A percentile compares a stretch with the other conserved stretches of the same genome.
phyloP scores from a whole-genome alignment of 257 asterid species.

The Solanum okadae region DNA sequence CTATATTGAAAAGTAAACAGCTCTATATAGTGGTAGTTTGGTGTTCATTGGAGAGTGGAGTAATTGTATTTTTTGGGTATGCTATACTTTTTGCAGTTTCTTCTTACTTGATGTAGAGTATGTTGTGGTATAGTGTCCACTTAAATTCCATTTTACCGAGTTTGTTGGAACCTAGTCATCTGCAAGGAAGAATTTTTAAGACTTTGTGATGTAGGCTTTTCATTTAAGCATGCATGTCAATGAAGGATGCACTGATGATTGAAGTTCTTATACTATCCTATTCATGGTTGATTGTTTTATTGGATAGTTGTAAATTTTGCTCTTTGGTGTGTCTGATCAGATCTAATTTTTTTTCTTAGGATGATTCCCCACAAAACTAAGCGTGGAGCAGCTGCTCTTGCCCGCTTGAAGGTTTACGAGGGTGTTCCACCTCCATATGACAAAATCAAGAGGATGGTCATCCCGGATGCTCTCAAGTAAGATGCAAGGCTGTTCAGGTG shows the following conservation, averaged over 20 bases:
- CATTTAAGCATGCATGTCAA: not conserved
- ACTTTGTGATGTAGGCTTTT: not conserved
- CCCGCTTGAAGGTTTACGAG: constrained; percentile 71
- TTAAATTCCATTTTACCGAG: not conserved
- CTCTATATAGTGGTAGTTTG: not conserved
- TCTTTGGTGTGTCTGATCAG: not conserved
- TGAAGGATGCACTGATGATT: not conserved
- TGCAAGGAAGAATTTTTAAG: not conserved
- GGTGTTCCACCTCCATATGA: constrained; percentile 81
- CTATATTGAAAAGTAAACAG: not conserved
- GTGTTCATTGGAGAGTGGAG: not conserved
- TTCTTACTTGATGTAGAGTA: not conserved
- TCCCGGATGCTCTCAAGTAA: constrained; percentile 83
- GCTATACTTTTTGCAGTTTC: not conserved
- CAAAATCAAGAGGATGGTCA: constrained; percentile 75
- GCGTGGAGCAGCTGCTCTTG: constrained; percentile 88
- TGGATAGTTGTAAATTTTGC: not conserved
- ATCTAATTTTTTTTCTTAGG: constrained; percentile 9
- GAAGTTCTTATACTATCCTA: not conserved
- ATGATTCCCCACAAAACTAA: constrained; percentile 89
- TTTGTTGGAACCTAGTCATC: not conserved
- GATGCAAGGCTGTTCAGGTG: not conserved
- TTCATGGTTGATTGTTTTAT: not conserved
- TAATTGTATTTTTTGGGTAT: not conserved
- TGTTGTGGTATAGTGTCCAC: not conserved